phyloP scores from a whole-genome alignment of 2,329 filamentous ascomycete species.

The Eurotiales sp. region DNA sequence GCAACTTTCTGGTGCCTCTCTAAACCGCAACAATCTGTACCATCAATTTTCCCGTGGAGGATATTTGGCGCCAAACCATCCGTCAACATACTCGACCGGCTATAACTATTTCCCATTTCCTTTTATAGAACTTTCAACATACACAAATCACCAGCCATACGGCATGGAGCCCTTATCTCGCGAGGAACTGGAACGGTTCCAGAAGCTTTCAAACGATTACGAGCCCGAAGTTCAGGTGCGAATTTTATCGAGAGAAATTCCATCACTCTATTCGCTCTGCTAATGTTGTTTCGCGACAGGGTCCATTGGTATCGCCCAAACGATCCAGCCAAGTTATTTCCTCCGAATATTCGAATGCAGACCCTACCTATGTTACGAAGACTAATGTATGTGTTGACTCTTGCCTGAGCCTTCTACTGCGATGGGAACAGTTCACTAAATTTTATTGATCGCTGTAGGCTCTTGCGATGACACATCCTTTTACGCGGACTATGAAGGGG shows the following conservation, averaged over 20 bases:
- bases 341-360: conserved; percentile 82
- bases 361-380: conserved; percentile 80
- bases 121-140: conserved; percentile 19
- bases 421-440: too few species aligned
- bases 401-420: too few species aligned
- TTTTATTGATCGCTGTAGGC: conserved; percentile 58
- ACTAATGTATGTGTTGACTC: conserved; percentile 60
- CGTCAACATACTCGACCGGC: conserved; percentile 17
- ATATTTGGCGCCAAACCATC: conserved; percentile 21
- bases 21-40: conserved; percentile 29
- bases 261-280: conserved; percentile 10
- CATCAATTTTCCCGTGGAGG: conserved; percentile 21
- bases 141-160: conserved; percentile 18
- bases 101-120: conserved; percentile 23
- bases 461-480: conserved; percentile 76
- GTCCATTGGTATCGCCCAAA: conserved; percentile 75
- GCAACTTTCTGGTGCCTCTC: conserved; percentile 33
- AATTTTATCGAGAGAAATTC: background rate
- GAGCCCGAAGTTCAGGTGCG: conserved; percentile 56
- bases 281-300: conserved; percentile 52
- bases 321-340: conserved; percentile 73
- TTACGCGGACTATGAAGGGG: conserved; percentile 82
- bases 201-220: conserved; percentile 60
- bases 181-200: conserved; percentile 59
- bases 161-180: conserved; percentile 38